These are phyloP conservation scores for Cerrena zonata DNA, from an alignment of 1,284 basidiomycete species.

Conservation along the genomic window DNA sequence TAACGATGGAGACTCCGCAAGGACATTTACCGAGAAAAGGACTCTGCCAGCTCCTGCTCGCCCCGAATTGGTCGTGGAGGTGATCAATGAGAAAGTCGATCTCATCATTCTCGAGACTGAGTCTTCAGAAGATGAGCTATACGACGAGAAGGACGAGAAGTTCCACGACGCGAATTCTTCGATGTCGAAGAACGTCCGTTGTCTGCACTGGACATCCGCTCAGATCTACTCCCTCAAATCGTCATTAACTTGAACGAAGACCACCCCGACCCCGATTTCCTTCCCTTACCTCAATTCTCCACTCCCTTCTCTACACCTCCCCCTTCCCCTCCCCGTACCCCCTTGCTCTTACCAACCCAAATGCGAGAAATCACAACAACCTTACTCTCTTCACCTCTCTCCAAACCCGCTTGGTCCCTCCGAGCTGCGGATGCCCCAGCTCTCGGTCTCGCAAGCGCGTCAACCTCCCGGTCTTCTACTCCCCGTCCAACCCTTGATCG, in stretches of 20 bases:
- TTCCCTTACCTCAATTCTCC: conserved; percentile 23
- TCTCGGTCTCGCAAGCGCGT: conserved; percentile 17
- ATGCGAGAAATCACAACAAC: conserved; percentile 28
- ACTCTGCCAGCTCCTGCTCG: not conserved
- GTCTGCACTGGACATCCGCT: conserved; percentile 16
- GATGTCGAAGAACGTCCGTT: conserved; percentile 29
- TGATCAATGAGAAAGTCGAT: not conserved
- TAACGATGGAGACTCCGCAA: not conserved
- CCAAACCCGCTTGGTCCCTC: conserved; percentile 37
- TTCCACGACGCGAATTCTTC: conserved; percentile 33
- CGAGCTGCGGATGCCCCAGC: conserved; percentile 32
- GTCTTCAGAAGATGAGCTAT: conserved; percentile 15
- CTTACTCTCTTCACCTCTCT: conserved; percentile 17
- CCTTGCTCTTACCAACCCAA: conserved; percentile 20
- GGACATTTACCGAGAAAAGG: not conserved
- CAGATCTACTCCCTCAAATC: conserved; percentile 13
- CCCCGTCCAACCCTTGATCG: conserved; percentile 9
- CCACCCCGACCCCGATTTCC: conserved; percentile 26
- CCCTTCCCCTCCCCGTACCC: conserved; percentile 21
- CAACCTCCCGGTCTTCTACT: conserved; percentile 9
- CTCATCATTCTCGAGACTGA: conserved; percentile 7
- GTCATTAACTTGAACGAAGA: conserved; percentile 13
- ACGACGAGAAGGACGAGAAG: conserved; percentile 35
- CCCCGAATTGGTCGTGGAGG: not conserved
- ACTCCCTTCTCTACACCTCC: conserved; percentile 23